Evolutionary conservation across 805 yeast species (phyloP), one percentile per base, ranked within the genome.

Genomic region (Pichia sporocuriosa): DNA sequence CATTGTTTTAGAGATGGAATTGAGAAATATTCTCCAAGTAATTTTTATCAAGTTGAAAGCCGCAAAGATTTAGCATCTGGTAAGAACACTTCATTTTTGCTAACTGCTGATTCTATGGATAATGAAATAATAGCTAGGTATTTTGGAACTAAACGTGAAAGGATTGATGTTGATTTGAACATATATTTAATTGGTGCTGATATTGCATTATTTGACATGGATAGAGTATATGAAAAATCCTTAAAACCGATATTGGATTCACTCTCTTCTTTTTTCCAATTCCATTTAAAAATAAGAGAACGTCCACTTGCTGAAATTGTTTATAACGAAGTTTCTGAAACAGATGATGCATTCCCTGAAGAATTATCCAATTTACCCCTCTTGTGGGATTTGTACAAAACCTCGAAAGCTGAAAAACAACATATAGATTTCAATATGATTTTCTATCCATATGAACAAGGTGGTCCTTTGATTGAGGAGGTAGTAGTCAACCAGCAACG

Each of bases 1-100:
- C 56, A 59, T 36, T 50, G 62, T 30, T 62, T 47, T 49, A 43
- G 38, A 5, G 58, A 50, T 2, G 67, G 62, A 32, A 28, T 62
- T 6, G 28, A 43, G 3, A 33, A 41, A 9, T 55, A 61, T 35
- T 30, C 52, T 6, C 46, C 49, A 3, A 56, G 51, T 27, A 49
- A 46, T 7, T 58, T 58, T 36, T 43, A 45, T 13, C 52, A 49
- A 40, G 16, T 16, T 4, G 33, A 35, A n/a, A n/a, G n/a, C n/a
- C n/a, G n/a, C n/a, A n/a, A n/a, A n/a, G n/a, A n/a, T n/a, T n/a
- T n/a, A n/a, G n/a, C n/a, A n/a, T n/a, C n/a, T 11, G 17, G 32
- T n/a, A 16, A 27, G 4, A 35, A 24, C 1, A 43, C 38, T 13
- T 39, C 39, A 21, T 37, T 45, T 6, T 29, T 51, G 13, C 22